Percentiles rank a stretch among this genome's conserved stretches.
Conservation (phyloP, 345 rosid genomes). For the Atalantia buxifolia region DNA sequence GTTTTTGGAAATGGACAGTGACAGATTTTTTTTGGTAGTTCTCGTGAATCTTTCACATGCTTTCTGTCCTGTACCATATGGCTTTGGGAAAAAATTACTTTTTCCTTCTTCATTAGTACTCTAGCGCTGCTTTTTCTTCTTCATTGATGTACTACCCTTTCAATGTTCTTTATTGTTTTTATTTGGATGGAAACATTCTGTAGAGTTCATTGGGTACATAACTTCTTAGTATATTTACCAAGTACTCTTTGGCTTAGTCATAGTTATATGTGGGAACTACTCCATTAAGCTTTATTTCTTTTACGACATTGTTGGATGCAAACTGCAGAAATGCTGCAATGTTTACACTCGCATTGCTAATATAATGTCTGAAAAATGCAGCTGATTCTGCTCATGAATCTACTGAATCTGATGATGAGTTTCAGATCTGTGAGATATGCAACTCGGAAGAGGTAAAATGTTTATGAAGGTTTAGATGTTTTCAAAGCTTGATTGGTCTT, state of each 20-base stretch:
- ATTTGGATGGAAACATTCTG: not conserved
- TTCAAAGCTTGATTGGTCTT: slow-evolving; percentile 10
- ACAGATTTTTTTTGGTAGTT: not conserved
- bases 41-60: not conserved
- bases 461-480: slow-evolving; percentile 8
- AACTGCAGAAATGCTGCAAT: not conserved
- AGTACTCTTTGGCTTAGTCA: not conserved
- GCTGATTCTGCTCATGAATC: slow-evolving; percentile 82
- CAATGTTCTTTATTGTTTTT: not conserved
- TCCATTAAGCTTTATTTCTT: not conserved
- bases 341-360: not conserved
- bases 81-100: not conserved
- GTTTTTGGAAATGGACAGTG: slow-evolving; percentile 25
- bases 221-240: not conserved
- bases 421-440: slow-evolving; percentile 96
- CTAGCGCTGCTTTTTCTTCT: not conserved
- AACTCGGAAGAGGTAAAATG: slow-evolving; percentile 74
- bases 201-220: not conserved
- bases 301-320: not conserved
- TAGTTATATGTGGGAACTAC: not conserved
- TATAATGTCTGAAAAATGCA: slow-evolving; percentile 33
- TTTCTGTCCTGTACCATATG: not conserved
- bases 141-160: not conserved
- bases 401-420: slow-evolving; percentile 94
- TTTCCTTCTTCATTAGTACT: not conserved